These are phyloP conservation scores for Scheffersomyces segobiensis DNA, from an alignment of 1,139 yeast species.

Conservation along the genomic window DNA sequence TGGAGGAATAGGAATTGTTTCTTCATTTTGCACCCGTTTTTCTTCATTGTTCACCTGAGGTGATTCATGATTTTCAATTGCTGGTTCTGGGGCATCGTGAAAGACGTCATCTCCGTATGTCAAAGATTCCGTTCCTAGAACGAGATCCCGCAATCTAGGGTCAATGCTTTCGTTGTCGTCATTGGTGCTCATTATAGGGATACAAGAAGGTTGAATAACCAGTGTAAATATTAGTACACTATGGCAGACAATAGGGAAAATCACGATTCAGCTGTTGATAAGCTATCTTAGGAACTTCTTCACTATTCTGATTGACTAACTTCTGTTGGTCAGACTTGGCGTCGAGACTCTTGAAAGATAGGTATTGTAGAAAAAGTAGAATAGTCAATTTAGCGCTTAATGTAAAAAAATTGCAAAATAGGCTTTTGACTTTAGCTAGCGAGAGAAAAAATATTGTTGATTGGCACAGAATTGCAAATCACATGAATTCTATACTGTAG, in stretches of 20 bases:
- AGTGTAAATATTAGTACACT: neutral
- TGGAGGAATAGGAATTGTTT: neutral
- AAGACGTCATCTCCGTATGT: conserved; percentile 17
- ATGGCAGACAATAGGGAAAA: neutral
- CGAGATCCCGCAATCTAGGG: conserved; percentile 17
- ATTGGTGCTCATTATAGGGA: neutral
- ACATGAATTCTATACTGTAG: neutral
- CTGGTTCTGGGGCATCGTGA: conserved; percentile 1
- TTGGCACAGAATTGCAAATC: neutral
- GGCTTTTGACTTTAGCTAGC: neutral
- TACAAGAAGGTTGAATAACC: neutral
- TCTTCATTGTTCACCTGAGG: neutral
- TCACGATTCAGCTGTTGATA: neutral
- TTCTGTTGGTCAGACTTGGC: neutral
- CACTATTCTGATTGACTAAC: neutral
- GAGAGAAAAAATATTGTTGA: neutral
- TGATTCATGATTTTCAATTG: neutral
- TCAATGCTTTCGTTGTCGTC: conserved; percentile 9
- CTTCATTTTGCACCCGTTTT: neutral
- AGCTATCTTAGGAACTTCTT: neutral
- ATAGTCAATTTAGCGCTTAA: neutral
- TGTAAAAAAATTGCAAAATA: neutral
- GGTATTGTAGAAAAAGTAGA: neutral
- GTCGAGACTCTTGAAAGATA: neutral
- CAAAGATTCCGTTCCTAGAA: conserved; percentile 18